Percentiles rank a stretch among this genome's conserved stretches.
These are phyloP conservation scores for Myriosclerotinia curreyana DNA, from an alignment of 2,329 filamentous ascomycete genomes.

Conservation along the genomic window DNA sequence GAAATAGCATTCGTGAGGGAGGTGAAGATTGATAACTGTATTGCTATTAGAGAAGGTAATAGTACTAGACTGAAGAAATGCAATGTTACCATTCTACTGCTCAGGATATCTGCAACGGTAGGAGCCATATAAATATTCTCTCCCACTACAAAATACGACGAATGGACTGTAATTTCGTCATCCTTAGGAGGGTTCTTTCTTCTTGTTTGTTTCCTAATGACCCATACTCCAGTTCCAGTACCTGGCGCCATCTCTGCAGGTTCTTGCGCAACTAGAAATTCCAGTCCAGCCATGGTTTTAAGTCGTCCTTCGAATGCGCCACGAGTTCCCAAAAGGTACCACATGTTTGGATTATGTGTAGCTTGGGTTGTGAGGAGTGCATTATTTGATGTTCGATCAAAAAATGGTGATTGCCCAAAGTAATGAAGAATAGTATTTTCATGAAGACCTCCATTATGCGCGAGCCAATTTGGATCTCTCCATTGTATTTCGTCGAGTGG, in stretches of 20 bases:
- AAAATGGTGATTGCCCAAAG: slow-evolving; percentile 66
- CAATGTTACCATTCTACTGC: slow-evolving; percentile 53
- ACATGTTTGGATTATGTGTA: slow-evolving; percentile 58
- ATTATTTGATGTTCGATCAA: slow-evolving; percentile 66
- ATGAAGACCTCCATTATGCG: slow-evolving; percentile 57
- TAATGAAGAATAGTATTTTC: slow-evolving; percentile 62
- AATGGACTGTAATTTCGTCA: slow-evolving; percentile 58
- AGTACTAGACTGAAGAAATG: background rate
- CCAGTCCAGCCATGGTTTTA: slow-evolving; percentile 62
- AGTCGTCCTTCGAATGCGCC: slow-evolving; percentile 62
- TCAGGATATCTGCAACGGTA: slow-evolving; percentile 56
- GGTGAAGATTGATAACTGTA: slow-evolving; percentile 24
- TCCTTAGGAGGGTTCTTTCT: slow-evolving; percentile 56
- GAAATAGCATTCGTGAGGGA: slow-evolving; percentile 38
- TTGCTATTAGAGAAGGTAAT: background rate
- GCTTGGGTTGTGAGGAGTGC: slow-evolving; percentile 61
- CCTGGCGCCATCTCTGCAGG: slow-evolving; percentile 61
- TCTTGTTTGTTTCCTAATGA: slow-evolving; percentile 65
- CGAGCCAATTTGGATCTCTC: slow-evolving; percentile 51
- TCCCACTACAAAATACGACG: slow-evolving; percentile 62
- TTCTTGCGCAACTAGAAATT: slow-evolving; percentile 64
- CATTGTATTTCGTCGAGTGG: slow-evolving; percentile 67
- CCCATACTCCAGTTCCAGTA: slow-evolving; percentile 63
- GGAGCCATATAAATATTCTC: slow-evolving; percentile 67
- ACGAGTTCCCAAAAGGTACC: slow-evolving; percentile 55